Percentiles rank a stretch among this genome's conserved stretches.
These are phyloP conservation scores for Torulaspora maleeae DNA, from an alignment of 805 yeast species.

Conservation along the genomic window DNA sequence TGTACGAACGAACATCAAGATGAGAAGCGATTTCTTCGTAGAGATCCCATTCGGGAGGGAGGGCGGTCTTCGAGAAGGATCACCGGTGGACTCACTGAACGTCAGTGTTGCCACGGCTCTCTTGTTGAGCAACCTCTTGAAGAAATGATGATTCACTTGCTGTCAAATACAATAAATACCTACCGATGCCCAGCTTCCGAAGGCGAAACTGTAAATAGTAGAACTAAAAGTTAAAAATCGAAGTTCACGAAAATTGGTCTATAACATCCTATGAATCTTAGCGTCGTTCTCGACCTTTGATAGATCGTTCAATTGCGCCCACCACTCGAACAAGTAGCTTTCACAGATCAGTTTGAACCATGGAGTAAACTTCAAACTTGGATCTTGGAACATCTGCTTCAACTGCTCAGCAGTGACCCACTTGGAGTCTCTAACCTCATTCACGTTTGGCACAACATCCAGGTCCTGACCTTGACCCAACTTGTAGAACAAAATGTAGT, in stretches of 20 bases:
- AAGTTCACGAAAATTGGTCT: not conserved
- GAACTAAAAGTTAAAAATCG: conserved; percentile 3
- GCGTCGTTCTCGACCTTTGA: conserved; percentile 43
- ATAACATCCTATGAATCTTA: conserved; percentile 35
- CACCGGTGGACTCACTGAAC: conserved; percentile 68
- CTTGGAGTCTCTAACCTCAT: conserved; percentile 78
- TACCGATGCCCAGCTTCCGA: no score
- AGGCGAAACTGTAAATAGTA: conserved; percentile 1
- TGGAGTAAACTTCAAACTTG: conserved; percentile 76
- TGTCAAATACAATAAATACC: no score
- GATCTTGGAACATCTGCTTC: conserved; percentile 69
- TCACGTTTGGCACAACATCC: conserved; percentile 54
- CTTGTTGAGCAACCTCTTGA: conserved; percentile 40
- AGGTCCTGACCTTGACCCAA: conserved; percentile 46
- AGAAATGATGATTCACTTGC: not conserved
- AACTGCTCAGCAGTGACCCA: conserved; percentile 70
- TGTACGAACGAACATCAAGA: conserved; percentile 58
- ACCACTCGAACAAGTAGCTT: conserved; percentile 87
- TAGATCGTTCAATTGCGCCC: conserved; percentile 68
- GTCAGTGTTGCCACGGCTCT: conserved; percentile 88
- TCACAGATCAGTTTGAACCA: conserved; percentile 98
- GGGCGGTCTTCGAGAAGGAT: conserved; percentile 2
- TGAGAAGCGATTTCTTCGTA: conserved; percentile 49
- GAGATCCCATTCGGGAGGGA: conserved; percentile 31
- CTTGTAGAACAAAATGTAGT: conserved; percentile 78